Conservation (phyloP, 192 early-diverging fungal species). For the Podila horticola region DNA sequence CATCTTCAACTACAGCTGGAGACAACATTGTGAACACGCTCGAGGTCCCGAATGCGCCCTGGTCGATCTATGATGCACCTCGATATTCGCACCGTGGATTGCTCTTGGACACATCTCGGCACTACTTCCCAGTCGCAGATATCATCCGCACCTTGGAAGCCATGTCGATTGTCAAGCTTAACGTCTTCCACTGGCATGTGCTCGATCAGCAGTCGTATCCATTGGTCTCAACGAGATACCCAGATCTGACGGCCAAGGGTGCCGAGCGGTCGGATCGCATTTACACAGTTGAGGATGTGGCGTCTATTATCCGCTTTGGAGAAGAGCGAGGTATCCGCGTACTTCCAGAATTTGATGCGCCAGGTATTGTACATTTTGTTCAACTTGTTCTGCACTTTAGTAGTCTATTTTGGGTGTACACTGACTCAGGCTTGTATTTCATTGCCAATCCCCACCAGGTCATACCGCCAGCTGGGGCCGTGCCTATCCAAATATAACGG, state of each 20-base stretch:
- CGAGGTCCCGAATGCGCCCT: constrained; percentile 39
- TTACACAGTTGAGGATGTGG: constrained; percentile 81
- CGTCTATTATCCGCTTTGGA: constrained; percentile 75
- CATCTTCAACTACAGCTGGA: neutral
- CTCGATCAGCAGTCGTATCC: constrained; percentile 81
- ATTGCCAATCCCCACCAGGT: constrained; percentile 51
- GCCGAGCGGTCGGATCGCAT: constrained; percentile 67
- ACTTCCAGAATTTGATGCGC: constrained; percentile 94
- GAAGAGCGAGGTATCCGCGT: constrained; percentile 81
- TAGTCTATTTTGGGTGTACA: no score
- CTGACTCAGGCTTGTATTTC: no score
- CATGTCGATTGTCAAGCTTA: constrained; percentile 83
- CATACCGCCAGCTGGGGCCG: constrained; percentile 67
- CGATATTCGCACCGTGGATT: constrained; percentile 75
- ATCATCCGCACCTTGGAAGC: constrained; percentile 77
- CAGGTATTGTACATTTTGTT: no score
- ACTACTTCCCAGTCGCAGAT: constrained; percentile 73
- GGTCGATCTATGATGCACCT: constrained; percentile 70
- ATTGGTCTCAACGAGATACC: constrained; percentile 66
- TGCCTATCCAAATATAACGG: constrained; percentile 61
- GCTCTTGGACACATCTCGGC: constrained; percentile 79
- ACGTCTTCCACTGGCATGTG: constrained; percentile 88
- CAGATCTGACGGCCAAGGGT: constrained; percentile 73
- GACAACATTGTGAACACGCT: constrained; percentile 2
- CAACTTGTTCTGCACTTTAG: no score